Evolutionary conservation across 441 rosid genomes (phyloP), one percentile per base, ranked within the genome.

Genomic region (Eutrema salsugineum): DNA sequence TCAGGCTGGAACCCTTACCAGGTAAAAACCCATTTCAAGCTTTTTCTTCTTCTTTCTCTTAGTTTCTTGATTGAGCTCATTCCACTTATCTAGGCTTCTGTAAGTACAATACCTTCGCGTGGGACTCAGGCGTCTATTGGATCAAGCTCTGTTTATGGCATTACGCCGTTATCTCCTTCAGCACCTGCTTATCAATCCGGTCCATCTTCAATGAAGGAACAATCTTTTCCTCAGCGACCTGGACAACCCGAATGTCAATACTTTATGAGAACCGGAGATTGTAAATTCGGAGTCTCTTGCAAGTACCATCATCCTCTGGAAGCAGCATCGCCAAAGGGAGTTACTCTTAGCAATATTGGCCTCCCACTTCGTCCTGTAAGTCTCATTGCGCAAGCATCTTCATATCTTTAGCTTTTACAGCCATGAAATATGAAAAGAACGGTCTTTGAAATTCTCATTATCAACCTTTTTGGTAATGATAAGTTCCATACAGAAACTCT

Each of bases 291-390:
- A 78, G 77, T 91, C 36, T 88, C 87, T 1, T 92, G 98, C 85
- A 90, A 75, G 84, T 92, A 83, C 68, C 95, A 92, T 80, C 98
- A 92, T 73, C 98, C 95, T 3, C 86, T 80, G 20, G 91, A 87
- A 65, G 68, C 73, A 70, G 50, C 76, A 32, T 78, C 83, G 12
- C 83, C 84, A 61, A 87, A 78, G 70, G 51, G 79, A 42, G 82
- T 79, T 69, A 81, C 84, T 5, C 51, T 76, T 69, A 87, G 89
- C 77, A 84, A 87, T 57, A 57, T 80, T 49, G 97, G 95, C 72
- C 87, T 88, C 70, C 98, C 98, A 58, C 55, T 90, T 68, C 96
- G 93, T 56, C 93, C 89, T 1, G 98, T 92, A 79, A 90, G 94
- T 72, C 57, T 76, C 49, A 68, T 63, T 43, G 0, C 20, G 14